phyloP scores from a whole-genome alignment of 257 asterid genomes.

The Lycium ferocissimum region DNA sequence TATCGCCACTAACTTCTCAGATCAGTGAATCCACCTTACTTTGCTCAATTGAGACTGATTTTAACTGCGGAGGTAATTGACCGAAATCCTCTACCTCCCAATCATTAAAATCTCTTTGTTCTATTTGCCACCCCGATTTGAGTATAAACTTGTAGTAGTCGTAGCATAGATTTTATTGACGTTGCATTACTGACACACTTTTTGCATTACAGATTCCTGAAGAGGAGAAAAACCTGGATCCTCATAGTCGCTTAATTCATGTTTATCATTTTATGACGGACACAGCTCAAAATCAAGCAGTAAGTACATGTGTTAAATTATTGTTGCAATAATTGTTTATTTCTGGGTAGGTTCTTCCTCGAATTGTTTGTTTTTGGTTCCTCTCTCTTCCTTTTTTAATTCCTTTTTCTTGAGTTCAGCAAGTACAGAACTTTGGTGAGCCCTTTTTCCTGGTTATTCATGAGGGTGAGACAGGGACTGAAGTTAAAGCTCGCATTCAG shows the following conservation, averaged over 20 bases:
- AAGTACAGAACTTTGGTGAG: constrained; percentile 65
- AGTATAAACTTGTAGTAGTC: not conserved
- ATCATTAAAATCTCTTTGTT: no score
- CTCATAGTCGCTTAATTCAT: constrained; percentile 60
- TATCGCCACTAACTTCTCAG: no score
- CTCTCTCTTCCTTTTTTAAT: not conserved
- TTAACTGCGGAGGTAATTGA: no score
- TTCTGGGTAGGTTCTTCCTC: not conserved
- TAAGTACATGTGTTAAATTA: constrained; percentile 27
- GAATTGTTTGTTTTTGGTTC: not conserved
- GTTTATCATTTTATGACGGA: constrained; percentile 65
- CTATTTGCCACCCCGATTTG: no score
- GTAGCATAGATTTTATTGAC: not conserved
- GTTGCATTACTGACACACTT: not conserved
- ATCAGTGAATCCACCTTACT: no score
- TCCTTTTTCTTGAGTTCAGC: constrained; percentile 35
- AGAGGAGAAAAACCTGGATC: constrained; percentile 67
- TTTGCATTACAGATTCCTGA: constrained; percentile 60
- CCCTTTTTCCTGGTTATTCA: constrained; percentile 71
- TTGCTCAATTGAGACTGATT: no score
- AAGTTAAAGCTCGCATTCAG: constrained; percentile 61
- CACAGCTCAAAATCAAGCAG: constrained; percentile 58
- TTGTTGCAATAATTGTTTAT: not conserved
- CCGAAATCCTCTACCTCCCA: no score
- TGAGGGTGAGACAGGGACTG: constrained; percentile 64